Conservation (phyloP, 2,329 filamentous ascomycete genomes). For the Claviceps maximensis region DNA sequence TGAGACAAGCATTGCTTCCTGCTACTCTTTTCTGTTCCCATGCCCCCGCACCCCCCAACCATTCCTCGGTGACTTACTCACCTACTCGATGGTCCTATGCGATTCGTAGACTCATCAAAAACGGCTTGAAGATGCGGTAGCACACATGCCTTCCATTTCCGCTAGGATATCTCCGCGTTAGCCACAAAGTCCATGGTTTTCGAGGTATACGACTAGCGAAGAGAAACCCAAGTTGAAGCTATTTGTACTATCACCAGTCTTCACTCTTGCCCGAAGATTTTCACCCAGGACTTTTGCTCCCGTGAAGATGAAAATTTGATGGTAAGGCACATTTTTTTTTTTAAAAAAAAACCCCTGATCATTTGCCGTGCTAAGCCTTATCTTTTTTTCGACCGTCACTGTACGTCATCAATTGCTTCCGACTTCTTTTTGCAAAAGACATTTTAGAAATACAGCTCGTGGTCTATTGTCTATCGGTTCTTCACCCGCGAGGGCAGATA, state of each 20-base stretch:
- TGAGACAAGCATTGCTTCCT: neutral
- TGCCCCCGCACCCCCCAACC: no score
- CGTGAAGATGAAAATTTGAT: conserved; percentile 71
- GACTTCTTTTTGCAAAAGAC: neutral
- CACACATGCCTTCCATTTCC: conserved; percentile 23
- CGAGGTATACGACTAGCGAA: conserved; percentile 93
- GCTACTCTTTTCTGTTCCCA: no score
- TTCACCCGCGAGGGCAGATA: conserved; percentile 5
- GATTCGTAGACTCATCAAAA: conserved; percentile 9
- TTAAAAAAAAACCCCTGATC: no score
- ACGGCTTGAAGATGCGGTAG: neutral
- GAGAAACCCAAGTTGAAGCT: conserved; percentile 43
- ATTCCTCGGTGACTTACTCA: no score
- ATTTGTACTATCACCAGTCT: conserved; percentile 34
- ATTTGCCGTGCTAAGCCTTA: no score
- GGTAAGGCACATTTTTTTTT: conserved; percentile 67
- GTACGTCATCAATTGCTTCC: neutral
- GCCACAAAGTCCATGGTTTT: conserved; percentile 59
- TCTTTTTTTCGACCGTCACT: no score
- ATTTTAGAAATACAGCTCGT: conserved; percentile 6
- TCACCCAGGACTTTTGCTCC: conserved; percentile 41
- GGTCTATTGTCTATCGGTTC: conserved; percentile 8
- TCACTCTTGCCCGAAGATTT: conserved; percentile 71
- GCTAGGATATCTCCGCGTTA: conserved; percentile 84
- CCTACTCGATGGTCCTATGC: neutral